Base-by-base conservation (phyloP, 768 basidiomycete genomes). In the Leccinum uliginosum region DNA sequence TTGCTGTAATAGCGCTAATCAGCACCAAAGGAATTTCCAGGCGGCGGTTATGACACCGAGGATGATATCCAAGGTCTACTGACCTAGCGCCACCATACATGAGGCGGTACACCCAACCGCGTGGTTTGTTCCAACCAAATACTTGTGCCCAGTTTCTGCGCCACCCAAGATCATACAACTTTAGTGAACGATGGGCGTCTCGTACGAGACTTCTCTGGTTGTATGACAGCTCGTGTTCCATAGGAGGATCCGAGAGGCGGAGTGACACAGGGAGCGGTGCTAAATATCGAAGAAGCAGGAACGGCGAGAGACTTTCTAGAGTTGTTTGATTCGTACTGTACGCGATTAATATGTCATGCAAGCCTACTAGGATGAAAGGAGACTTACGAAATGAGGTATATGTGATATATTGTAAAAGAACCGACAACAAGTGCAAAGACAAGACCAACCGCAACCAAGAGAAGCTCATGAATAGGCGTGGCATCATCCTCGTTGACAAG, bases 261-360 rank as follows among this genome's bases (percentile, higher is more conserved):
- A 70, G 69, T 32, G 64, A 62, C 38, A 29, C 49, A 32, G 84
- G 85, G 11, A 88, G 74, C 4, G 80, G 80, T 30, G 91, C 87
- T 26, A 92, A 74, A 63, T 89, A 73, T 54, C 86, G 83, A 51
- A 93, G 76, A 14, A 93, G 76, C 26, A 87, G 68, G 69, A 88
- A 92, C 1, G 89, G 89, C 0, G 89, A 83, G 38, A 91, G 77
- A 55, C 83, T 78, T 66, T 93, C 91, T 21, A 91, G 60, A 0
- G 91, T 93, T n/a, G 91, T 92, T 73, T 92, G 89, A 67, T 93
- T 93, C 26, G 86, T 91, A 34, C 89, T 91, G 58, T 32, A 53
- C 30, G 23, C 14, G 9, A 2, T 38, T 54, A 48, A 56, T 29
- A 49, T 15, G 14, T 19, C 3, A n/a, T 53, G 29, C 32, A 10